A percentile compares a stretch with the other conserved stretches of the same genome.
These are phyloP conservation scores for Ananas comosus DNA, from an alignment of 176 grass and related monocot genomes.

Conservation along the genomic window DNA sequence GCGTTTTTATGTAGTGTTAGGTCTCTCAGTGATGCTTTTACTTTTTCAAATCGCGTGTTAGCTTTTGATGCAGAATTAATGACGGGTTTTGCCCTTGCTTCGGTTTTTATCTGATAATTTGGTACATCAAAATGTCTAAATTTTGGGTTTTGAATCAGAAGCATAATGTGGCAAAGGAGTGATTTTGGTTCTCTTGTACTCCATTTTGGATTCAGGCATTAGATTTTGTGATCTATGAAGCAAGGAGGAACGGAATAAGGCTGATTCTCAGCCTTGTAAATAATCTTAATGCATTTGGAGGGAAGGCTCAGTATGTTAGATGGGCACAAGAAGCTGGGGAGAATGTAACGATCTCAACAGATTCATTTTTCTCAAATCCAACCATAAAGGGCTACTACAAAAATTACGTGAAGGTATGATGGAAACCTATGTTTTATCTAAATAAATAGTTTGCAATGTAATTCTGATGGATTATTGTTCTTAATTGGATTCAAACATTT, in stretches of 20 bases:
- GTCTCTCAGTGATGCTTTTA: background rate
- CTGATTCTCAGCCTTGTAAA: conserved; percentile 90
- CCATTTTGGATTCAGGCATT: conserved; percentile 40
- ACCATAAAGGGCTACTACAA: conserved; percentile 69
- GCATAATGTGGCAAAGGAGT: no score
- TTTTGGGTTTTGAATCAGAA: no score
- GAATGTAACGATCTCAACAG: conserved; percentile 39
- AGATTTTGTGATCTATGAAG: conserved; percentile 90
- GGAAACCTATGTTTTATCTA: background rate
- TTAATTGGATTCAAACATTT: background rate
- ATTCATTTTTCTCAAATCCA: conserved; percentile 79
- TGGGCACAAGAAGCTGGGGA: conserved; percentile 69
- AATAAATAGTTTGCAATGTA: background rate
- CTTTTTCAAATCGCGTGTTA: background rate
- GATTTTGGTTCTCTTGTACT: background rate
- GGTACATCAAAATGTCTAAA: no score
- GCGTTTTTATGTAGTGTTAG: background rate
- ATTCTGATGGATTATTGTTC: background rate
- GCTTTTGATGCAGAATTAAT: no score
- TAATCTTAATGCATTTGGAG: conserved; percentile 84
- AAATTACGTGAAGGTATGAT: conserved; percentile 67
- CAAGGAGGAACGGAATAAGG: conserved; percentile 53
- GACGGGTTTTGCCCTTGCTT: no score
- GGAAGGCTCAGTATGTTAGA: conserved; percentile 84
- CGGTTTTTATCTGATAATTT: no score